phyloP scores from a whole-genome alignment of 148 eudicot genomes.

The Persicaria maculosa region DNA sequence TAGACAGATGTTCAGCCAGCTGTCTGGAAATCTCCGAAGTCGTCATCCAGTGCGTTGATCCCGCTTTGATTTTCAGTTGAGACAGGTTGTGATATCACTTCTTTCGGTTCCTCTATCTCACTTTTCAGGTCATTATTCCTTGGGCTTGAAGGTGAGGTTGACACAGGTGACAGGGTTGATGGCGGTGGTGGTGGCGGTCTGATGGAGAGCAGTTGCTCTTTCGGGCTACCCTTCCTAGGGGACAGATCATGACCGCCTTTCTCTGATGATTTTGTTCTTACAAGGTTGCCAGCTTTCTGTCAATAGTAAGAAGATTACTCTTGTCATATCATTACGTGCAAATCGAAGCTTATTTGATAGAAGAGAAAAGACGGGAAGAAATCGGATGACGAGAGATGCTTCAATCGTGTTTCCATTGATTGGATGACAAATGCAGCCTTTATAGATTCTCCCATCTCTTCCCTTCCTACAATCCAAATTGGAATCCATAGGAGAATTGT shows the following conservation, averaged over 20 bases:
- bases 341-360: too few relatives aligned
- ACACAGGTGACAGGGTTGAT: slow-evolving; percentile 43
- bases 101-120: slow-evolving; percentile 15
- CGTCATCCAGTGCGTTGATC: slow-evolving; percentile 65
- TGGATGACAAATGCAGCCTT: too few relatives aligned
- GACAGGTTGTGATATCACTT: slow-evolving; percentile 25
- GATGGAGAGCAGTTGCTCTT: slow-evolving; percentile 48
- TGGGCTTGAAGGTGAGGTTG: slow-evolving; percentile 25
- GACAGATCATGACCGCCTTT: slow-evolving; percentile 55
- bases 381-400: too few relatives aligned
- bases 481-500: too few relatives aligned
- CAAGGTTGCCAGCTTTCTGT: slow-evolving; percentile 51
- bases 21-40: slow-evolving; percentile 94
- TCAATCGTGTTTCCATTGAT: too few relatives aligned
- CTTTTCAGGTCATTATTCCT: slow-evolving; percentile 18
- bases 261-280: slow-evolving; percentile 56
- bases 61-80: slow-evolving; percentile 26
- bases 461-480: too few relatives aligned
- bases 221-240: slow-evolving; percentile 33
- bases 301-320: slow-evolving; percentile 1
- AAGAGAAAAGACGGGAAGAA: too few relatives aligned
- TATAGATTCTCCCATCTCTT: too few relatives aligned
- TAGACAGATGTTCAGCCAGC: slow-evolving; percentile 34
- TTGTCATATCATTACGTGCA: not conserved
- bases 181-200: slow-evolving; percentile 91